Conservation (phyloP, 345 rosid species). For the Euclidium syriacum region DNA sequence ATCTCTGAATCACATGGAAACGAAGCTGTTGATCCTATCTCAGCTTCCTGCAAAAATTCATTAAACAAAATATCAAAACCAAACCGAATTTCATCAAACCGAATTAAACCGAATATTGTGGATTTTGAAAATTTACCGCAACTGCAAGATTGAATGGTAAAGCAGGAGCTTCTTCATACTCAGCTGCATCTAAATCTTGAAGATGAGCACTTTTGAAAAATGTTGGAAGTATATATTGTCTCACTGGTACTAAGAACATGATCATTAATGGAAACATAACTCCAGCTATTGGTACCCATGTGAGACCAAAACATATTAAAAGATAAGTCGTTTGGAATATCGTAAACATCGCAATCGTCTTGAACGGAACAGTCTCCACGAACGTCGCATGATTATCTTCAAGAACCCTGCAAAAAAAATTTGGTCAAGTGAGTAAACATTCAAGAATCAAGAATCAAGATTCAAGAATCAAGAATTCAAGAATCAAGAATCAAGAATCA, state of each 20-base stretch:
- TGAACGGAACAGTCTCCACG: slow-evolving; percentile 92
- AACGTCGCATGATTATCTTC: slow-evolving; percentile 82
- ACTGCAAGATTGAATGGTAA: slow-evolving; percentile 57
- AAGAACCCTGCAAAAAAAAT: slow-evolving; percentile 53
- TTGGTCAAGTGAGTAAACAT: not conserved
- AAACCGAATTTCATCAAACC: too few relatives aligned
- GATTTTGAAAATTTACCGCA: too few relatives aligned
- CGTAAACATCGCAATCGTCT: slow-evolving; percentile 69
- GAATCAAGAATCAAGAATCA: too few relatives aligned
- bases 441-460: too few relatives aligned
- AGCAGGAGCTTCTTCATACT: slow-evolving; percentile 91
- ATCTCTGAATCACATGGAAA: slow-evolving; percentile 62
- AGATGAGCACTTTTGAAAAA: slow-evolving; percentile 87
- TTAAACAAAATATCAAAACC: too few relatives aligned
- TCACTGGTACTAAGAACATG: slow-evolving; percentile 86
- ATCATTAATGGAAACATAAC: slow-evolving; percentile 89
- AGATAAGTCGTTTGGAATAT: slow-evolving; percentile 74
- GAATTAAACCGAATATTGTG: too few relatives aligned
- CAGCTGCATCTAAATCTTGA: slow-evolving; percentile 93
- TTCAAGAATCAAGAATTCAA: too few relatives aligned
- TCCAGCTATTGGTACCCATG: slow-evolving; percentile 97
- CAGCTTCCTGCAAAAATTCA: slow-evolving; percentile 38
- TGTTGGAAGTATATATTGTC: slow-evolving; percentile 82
- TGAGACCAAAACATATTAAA: slow-evolving; percentile 79
- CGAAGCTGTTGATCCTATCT: slow-evolving; percentile 51